Evolutionary conservation across 2,329 filamentous ascomycete genomes (phyloP), one percentile per base, ranked within the genome.

Genomic region (Aaosphaeria arxii): DNA sequence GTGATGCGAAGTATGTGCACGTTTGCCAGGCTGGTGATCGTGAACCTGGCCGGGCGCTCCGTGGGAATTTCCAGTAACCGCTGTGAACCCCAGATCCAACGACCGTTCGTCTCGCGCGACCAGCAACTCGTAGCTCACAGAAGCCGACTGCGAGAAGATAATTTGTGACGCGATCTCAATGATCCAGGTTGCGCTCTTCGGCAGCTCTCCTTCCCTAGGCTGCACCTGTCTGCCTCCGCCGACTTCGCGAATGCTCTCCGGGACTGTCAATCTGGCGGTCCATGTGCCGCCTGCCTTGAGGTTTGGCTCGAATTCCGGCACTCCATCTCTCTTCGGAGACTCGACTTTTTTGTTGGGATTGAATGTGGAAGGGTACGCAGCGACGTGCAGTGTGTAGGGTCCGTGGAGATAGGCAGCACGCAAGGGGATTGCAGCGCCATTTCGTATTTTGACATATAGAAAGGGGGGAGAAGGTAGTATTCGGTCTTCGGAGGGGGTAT

Each of bases 321-420:
- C 80, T 42, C 89, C 89, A 73, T 91, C 85, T 45, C 78, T 77
- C 45, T 84, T 81, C 1, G 86, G 80, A 44, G 86, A 78, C 49
- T 85, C 82, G 58, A 88, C 85, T 66, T 89, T 91, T 56, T 79
- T 76, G 71, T 96, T 91, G 2, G 92, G 90, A 61, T 91, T 81
- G 74, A 94, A 97, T 42, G 79, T 83, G 11, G 88, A 80, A 1
- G 92, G 90, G 61, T 95, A 95, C 28, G 91, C 88, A 44, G 91
- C 85, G 43, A 91, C 87, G 62, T 90, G 91, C 35, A 97, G 80
- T 1, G 86, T 95, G 67, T 99, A 99, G 1, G 94, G 94, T 0
- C 94, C 94, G 72, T 96, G 94, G 46, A 99, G 86, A 69, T 96
- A 99, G 48, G 94, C 94, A 46, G 94, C 94, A 63, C 94, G 89